A percentile compares a stretch with the other conserved stretches of the same genome.
Conservation (phyloP, 75 land plant genomes). For the Picea glauca region DNA sequence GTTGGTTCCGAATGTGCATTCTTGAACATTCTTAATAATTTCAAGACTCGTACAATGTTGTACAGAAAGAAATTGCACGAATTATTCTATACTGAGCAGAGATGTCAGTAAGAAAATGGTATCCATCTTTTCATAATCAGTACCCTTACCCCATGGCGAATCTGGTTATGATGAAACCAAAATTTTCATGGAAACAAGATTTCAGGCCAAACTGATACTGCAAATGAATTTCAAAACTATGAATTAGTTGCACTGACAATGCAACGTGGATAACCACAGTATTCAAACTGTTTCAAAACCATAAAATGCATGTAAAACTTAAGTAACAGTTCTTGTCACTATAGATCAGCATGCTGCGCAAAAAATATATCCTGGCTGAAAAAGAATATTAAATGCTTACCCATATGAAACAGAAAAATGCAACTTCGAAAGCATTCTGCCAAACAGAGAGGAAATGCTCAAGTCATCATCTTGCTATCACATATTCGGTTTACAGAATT, state of each 20-base stretch:
- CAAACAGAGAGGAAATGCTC: neutral
- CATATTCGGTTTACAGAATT: neutral
- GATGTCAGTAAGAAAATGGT: neutral
- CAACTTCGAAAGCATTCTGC: constrained; percentile 54
- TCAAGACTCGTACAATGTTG: neutral
- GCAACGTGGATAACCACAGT: neutral
- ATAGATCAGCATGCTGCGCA: neutral
- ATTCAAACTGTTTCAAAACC: neutral
- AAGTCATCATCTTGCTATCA: neutral
- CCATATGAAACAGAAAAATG: constrained; percentile 46
- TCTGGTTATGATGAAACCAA: constrained; percentile 11
- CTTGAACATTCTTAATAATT: neutral
- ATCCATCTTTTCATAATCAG: neutral
- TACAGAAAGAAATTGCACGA: neutral
- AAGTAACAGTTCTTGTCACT: neutral
- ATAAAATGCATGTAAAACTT: neutral
- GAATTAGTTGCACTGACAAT: neutral
- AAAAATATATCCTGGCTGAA: neutral
- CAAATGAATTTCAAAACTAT: constrained; percentile 5
- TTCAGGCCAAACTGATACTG: constrained; percentile 25
- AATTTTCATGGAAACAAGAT: constrained; percentile 24
- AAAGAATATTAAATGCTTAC: constrained; percentile 17
- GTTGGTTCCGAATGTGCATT: neutral
- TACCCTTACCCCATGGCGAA: constrained; percentile 15
- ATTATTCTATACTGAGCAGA: neutral